Conservation (phyloP, 768 basidiomycete species). For the Amanita exitialis region DNA sequence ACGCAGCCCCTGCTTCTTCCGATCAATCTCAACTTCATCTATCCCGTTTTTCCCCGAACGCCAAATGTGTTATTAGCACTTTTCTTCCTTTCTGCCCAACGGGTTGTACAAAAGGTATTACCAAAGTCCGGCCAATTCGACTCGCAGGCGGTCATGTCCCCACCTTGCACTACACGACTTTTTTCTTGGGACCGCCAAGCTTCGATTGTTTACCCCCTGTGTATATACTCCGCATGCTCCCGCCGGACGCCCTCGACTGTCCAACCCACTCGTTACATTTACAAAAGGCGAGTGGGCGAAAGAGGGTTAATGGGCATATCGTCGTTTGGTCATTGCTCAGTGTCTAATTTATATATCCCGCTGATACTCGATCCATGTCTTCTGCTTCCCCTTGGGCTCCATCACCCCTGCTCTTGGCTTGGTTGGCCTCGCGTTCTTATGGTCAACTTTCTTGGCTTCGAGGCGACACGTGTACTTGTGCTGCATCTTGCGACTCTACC, state of each 20-base stretch:
- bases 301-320: slow-evolving; percentile 5
- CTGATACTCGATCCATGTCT: slow-evolving; percentile 1
- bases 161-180: neutral
- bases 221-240: slow-evolving; percentile 5
- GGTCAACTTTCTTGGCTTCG: neutral
- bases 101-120: slow-evolving; percentile 8
- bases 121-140: slow-evolving; percentile 5
- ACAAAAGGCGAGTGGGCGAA: slow-evolving; percentile 6
- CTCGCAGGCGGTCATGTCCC: slow-evolving; percentile 4
- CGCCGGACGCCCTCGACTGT: slow-evolving; percentile 1
- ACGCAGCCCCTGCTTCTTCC: neutral
- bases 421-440: neutral
- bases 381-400: slow-evolving; percentile 2
- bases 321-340: slow-evolving; percentile 7
- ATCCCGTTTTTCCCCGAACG: slow-evolving; percentile 3
- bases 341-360: slow-evolving; percentile 7
- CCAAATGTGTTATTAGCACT: slow-evolving; percentile 6
- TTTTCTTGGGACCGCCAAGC: slow-evolving; percentile 5
- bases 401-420: neutral
- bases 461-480: slow-evolving; percentile 4
- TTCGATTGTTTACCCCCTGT: slow-evolving; percentile 3
- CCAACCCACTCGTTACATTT: slow-evolving; percentile 7
- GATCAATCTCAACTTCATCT: slow-evolving; percentile 7
- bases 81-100: neutral
- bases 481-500: slow-evolving; percentile 4